These are phyloP conservation scores for Termitomyces sp. DNA, from an alignment of 1,284 basidiomycete genomes.

Conservation along the genomic window DNA sequence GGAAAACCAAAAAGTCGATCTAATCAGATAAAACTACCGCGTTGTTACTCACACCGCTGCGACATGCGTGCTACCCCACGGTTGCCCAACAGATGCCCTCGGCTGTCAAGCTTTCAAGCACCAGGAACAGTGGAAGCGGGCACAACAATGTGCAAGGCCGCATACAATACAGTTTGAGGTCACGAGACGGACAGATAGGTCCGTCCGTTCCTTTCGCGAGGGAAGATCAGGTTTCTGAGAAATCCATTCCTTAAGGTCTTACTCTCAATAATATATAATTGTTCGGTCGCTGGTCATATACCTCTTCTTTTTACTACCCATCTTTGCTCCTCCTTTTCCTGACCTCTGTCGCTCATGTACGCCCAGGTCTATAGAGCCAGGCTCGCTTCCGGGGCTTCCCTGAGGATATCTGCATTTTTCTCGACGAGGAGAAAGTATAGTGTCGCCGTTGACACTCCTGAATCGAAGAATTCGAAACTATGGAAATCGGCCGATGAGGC, in stretches of 20 bases:
- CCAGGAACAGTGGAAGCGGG: background rate
- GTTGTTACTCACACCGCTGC: background rate
- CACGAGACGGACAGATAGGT: slow-evolving; percentile 10
- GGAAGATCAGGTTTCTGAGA: slow-evolving; percentile 13
- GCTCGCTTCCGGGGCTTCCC: slow-evolving; percentile 10
- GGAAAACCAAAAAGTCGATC: slow-evolving; percentile 11
- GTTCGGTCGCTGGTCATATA: background rate
- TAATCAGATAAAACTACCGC: slow-evolving; percentile 12
- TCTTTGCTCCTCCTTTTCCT: background rate
- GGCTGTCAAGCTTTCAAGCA: background rate
- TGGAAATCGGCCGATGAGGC: slow-evolving; percentile 80
- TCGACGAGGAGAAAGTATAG: slow-evolving; percentile 27
- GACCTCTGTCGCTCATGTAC: slow-evolving; percentile 14
- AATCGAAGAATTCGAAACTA: slow-evolving; percentile 63
- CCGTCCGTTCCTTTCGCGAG: slow-evolving; percentile 12
- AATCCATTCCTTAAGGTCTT: slow-evolving; percentile 1
- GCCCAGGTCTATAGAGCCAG: slow-evolving; percentile 19
- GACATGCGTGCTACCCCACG: background rate
- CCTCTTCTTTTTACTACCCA: background rate
- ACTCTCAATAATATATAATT: slow-evolving; percentile 4
- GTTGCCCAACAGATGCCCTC: background rate
- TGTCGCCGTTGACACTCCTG: slow-evolving; percentile 25
- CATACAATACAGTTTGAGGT: background rate
- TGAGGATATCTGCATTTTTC: slow-evolving; percentile 19
- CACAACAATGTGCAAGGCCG: background rate